Evolutionary conservation across 768 basidiomycete species (phyloP).

Genomic region (Cantharellus anzutake): DNA sequence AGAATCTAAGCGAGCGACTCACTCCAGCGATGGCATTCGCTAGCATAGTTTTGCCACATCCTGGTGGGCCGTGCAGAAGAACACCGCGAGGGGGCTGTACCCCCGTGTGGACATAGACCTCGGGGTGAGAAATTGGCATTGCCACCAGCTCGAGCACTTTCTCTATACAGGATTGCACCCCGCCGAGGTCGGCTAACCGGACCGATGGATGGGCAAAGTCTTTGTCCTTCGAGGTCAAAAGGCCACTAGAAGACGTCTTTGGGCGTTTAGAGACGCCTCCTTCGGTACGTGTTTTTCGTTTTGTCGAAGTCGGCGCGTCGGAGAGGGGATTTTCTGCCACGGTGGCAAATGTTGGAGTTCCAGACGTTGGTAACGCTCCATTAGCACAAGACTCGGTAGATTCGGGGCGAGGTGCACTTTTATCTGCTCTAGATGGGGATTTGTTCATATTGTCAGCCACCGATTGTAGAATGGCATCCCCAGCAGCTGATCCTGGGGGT

Average conservation of each 20-base stretch:
- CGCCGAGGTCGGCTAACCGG: constrained; percentile 72
- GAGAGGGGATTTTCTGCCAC: not conserved
- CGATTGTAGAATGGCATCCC: not conserved
- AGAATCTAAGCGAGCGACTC: constrained; percentile 14
- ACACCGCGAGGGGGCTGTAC: constrained; percentile 87
- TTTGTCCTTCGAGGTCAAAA: constrained; percentile 24
- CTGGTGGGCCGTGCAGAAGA: constrained; percentile 84
- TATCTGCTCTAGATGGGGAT: not conserved
- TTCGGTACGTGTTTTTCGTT: not conserved
- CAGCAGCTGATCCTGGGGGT: not conserved
- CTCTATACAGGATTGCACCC: constrained; percentile 68
- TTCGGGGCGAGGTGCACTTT: not conserved
- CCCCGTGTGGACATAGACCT: constrained; percentile 86
- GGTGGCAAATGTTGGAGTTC: not conserved
- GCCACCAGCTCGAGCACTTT: constrained; percentile 94
- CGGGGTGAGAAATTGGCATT: constrained; percentile 87
- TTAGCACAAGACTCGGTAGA: not conserved
- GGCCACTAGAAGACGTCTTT: not conserved
- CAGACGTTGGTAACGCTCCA: not conserved
- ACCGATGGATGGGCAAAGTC: constrained; percentile 56
- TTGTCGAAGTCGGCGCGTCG: not conserved
- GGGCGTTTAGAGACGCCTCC: not conserved
- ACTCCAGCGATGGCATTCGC: constrained; percentile 94
- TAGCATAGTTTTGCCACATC: constrained; percentile 89
- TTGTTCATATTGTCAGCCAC: not conserved